A percentile compares a stretch with the other conserved stretches of the same genome.
phyloP scores from a whole-genome alignment of 805 yeast species.

The Zygoascus bituminiphila region DNA sequence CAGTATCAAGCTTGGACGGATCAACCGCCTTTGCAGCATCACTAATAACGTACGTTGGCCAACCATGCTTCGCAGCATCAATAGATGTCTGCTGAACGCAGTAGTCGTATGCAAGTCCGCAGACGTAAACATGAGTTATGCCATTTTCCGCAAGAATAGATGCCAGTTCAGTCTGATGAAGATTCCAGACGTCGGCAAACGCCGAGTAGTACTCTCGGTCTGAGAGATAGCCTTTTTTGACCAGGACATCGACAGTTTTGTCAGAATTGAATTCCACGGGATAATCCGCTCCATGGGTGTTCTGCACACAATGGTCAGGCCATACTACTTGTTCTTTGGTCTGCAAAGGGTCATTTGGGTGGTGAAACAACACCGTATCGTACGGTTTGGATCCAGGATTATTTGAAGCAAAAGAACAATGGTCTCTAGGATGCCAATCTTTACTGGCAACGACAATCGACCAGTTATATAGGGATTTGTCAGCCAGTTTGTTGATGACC shows the following conservation, averaged over 20 bases:
- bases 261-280: conserved; percentile 40
- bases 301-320: conserved; percentile 89
- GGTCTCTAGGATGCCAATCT: conserved; percentile 84
- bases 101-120: conserved; percentile 80
- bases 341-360: conserved; percentile 37
- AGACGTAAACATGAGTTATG: conserved; percentile 58
- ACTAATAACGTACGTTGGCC: conserved; percentile 50
- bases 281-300: conserved; percentile 55
- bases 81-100: conserved; percentile 76
- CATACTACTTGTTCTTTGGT: conserved; percentile 47
- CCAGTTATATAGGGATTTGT: conserved; percentile 39
- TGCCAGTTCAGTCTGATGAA: conserved; percentile 60
- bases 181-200: conserved; percentile 70
- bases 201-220: conserved; percentile 86
- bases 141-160: conserved; percentile 36
- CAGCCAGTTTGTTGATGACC: conserved; percentile 41
- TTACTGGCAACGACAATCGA: conserved; percentile 59
- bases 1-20: conserved; percentile 1
- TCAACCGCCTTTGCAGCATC: conserved; percentile 42
- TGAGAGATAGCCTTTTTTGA: conserved; percentile 61
- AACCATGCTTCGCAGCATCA: conserved; percentile 58
- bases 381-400: conserved; percentile 47
- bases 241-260: conserved; percentile 34
- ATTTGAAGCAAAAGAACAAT: conserved; percentile 71
- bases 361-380: conserved; percentile 38